Base-by-base conservation (phyloP, 2,329 filamentous ascomycete species). In the Aspergillus texensis region DNA sequence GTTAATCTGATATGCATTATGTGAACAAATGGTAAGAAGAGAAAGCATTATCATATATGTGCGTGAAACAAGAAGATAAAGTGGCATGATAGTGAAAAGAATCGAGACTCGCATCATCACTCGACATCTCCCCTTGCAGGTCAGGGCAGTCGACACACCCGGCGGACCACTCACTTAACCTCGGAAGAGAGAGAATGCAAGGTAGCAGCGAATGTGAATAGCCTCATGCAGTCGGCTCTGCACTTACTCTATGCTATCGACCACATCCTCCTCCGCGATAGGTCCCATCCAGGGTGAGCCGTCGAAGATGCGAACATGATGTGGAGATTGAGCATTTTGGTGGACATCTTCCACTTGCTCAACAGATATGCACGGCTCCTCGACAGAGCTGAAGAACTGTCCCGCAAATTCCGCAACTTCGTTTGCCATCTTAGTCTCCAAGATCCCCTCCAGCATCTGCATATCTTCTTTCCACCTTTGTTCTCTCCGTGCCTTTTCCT, bases 371-470 rank as follows among this genome's bases (percentile, higher is more conserved):
- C 36, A 39, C 12, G 61, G 26, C 55, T 57, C 63, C 45, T 75
- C 74, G 34, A 79, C 55, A 19, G 62, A 62, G 60, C 70, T 70
- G 60, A 80, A 77, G 68, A 80, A 80, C 60, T 80, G 75, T 4
- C 78, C 77, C 0, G 77, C 78, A 68, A 72, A 78, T 56, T 78
- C 78, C 6, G 77, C 78, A 48, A 79, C 71, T 65, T 80, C 77
- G 57, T 80, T 79, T 24, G 78, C 78, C n/a, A 80, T 67, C 57
- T 80, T 80, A 19, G 71, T 68, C 62, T 79, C 77, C 11, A 80
- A 64, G 12, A 79, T 78, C 2, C 74, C 73, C 56, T 80, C 77
- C 16, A 80, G 69, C 67, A 73, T 73, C 62, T 76, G 74, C 73
- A 80, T 74, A 61, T 80, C 77, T 48, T 75, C 73, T 67, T 79